A percentile compares a stretch with the other conserved stretches of the same genome.
Evolutionary conservation across 148 eudicot genomes (phyloP).

Genomic region (Spergularia marina): DNA sequence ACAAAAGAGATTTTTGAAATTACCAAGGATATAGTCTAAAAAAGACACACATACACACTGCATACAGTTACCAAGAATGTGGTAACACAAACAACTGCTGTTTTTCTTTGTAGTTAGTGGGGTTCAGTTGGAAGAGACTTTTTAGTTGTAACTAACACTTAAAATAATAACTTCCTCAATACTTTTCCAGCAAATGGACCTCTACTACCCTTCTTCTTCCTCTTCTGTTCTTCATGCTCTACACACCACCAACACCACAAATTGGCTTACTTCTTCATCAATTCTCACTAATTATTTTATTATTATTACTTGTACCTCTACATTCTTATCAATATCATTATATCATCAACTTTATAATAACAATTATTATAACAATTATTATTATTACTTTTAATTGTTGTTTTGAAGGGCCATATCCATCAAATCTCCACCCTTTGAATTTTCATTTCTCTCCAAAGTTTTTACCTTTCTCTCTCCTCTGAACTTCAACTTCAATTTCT

Average conservation of each 20-base stretch:
- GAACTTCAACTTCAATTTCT: constrained; percentile 10
- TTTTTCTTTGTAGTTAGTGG: not conserved
- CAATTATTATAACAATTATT: not conserved
- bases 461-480: constrained; percentile 17
- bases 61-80: not conserved
- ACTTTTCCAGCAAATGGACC: constrained; percentile 8
- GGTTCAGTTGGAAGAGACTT: not conserved
- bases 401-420: constrained; percentile 16
- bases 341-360: not conserved
- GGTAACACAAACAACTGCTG: not conserved
- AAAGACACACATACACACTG: not conserved
- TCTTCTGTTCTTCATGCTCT: constrained; percentile 13
- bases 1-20: not conserved
- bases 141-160: not conserved
- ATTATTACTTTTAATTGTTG: not conserved
- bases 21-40: not conserved
- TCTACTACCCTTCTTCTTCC: not conserved
- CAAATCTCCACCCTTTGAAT: constrained; percentile 17
- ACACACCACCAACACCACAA: not conserved
- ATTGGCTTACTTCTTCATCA: constrained; percentile 11
- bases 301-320: not conserved
- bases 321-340: constrained; percentile 12
- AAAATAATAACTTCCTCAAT: not conserved
- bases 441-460: constrained; percentile 23
- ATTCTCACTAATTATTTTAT: constrained; percentile 13